Percentiles rank a stretch among this genome's conserved stretches.
Evolutionary conservation across 2,329 filamentous ascomycete genomes (phyloP).

Genomic region (Helotiales sp.): DNA sequence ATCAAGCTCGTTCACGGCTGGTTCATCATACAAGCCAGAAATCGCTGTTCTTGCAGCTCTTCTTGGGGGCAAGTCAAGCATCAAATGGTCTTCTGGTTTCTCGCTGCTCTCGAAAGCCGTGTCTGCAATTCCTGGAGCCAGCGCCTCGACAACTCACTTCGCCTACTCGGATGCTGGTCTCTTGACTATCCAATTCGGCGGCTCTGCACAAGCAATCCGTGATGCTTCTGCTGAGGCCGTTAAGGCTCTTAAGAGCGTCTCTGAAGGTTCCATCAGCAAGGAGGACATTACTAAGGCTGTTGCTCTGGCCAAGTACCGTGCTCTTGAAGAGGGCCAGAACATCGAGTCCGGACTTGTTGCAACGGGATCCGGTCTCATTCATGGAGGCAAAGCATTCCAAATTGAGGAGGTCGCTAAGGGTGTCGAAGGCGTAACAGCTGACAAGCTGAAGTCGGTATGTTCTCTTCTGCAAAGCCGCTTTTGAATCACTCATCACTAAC

Average conservation of each 20-base stretch:
- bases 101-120: slow-evolving; percentile 82
- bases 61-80: slow-evolving; percentile 83
- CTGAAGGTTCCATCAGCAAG: slow-evolving; percentile 71
- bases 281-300: slow-evolving; percentile 92
- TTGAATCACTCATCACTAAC: slow-evolving; percentile 33
- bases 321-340: slow-evolving; percentile 79
- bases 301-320: slow-evolving; percentile 89
- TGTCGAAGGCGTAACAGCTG: slow-evolving; percentile 77
- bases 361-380: slow-evolving; percentile 81
- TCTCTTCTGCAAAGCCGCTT: not conserved
- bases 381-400: slow-evolving; percentile 80
- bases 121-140: slow-evolving; percentile 63
- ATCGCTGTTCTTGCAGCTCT: slow-evolving; percentile 83
- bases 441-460: slow-evolving; percentile 83
- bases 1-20: slow-evolving; percentile 69
- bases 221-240: slow-evolving; percentile 75
- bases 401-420: slow-evolving; percentile 76
- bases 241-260: slow-evolving; percentile 79
- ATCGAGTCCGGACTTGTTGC: slow-evolving; percentile 76
- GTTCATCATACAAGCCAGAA: slow-evolving; percentile 82
- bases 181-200: slow-evolving; percentile 77
- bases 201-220: slow-evolving; percentile 70
- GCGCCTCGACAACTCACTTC: slow-evolving; percentile 72
- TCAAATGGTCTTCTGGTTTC: slow-evolving; percentile 97
- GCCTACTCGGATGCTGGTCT: slow-evolving; percentile 95